Evolutionary conservation across 768 basidiomycete species (phyloP).

Genomic region (Hirschioporus abietinus): DNA sequence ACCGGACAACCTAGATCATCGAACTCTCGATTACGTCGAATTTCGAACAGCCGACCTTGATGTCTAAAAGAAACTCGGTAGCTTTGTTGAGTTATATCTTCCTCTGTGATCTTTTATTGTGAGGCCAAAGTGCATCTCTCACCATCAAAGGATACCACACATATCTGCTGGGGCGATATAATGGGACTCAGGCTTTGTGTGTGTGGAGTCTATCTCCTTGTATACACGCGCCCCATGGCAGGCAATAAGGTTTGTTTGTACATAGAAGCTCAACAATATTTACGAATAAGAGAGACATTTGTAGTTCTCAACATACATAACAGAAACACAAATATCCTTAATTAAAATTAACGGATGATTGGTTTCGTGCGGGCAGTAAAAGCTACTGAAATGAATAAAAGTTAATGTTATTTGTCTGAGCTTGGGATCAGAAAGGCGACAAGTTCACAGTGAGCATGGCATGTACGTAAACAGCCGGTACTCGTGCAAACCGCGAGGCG

Average conservation of each 20-base stretch:
- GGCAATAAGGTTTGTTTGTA: conserved; percentile 1
- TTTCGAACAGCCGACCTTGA: background rate
- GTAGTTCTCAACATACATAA: too few relatives aligned
- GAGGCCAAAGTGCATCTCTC: background rate
- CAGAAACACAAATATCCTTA: too few relatives aligned
- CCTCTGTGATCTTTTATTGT: background rate
- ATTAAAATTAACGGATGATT: too few relatives aligned
- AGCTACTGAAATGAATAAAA: background rate
- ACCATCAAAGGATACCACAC: background rate
- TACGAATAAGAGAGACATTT: too few relatives aligned
- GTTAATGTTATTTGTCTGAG: background rate
- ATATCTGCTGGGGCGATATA: background rate
- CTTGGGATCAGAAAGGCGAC: background rate
- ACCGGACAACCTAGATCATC: background rate
- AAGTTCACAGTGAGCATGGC: background rate
- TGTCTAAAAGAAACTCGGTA: background rate
- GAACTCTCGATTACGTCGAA: background rate
- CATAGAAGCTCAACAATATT: background rate
- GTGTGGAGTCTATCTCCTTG: background rate
- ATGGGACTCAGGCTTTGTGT: background rate
- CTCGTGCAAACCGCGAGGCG: background rate
- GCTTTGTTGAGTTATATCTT: background rate
- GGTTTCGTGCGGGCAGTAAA: too few relatives aligned
- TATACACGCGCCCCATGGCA: background rate
- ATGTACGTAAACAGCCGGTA: conserved; percentile 1